These are phyloP conservation scores for Pleurotus giganteus DNA, from an alignment of 768 basidiomycete species.

Conservation along the genomic window DNA sequence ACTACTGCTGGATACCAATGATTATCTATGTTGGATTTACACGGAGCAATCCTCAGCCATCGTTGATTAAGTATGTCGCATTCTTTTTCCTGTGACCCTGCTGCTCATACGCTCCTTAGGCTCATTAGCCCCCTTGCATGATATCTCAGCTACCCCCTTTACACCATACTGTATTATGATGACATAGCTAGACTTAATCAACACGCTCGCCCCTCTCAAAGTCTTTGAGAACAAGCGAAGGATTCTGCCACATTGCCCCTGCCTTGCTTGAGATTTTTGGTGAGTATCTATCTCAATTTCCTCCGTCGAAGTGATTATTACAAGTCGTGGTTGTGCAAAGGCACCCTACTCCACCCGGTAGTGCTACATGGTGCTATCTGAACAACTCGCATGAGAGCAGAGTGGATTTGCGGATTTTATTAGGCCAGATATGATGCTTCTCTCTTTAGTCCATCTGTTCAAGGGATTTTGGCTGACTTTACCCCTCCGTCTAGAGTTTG, in stretches of 20 bases:
- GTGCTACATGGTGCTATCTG: slow-evolving; percentile 12
- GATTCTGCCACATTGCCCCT: not conserved
- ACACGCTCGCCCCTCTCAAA: not conserved
- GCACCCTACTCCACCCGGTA: slow-evolving; percentile 28
- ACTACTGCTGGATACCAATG: slow-evolving; percentile 95
- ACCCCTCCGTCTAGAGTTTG: too few relatives aligned
- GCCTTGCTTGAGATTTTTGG: slow-evolving; percentile 18
- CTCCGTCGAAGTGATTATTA: slow-evolving; percentile 50
- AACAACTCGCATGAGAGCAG: slow-evolving; percentile 38
- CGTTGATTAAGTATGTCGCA: slow-evolving; percentile 88
- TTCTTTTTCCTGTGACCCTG: not conserved
- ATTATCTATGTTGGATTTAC: slow-evolving; percentile 96
- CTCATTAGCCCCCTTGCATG: slow-evolving; percentile 92
- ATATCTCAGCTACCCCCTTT: slow-evolving; percentile 18
- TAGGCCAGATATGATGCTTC: slow-evolving; percentile 87
- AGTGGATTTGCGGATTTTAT: slow-evolving; percentile 57
- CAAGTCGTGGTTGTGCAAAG: slow-evolving; percentile 60
- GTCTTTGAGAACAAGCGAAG: not conserved
- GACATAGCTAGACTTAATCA: slow-evolving; percentile 25
- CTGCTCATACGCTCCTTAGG: slow-evolving; percentile 39
- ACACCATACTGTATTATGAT: slow-evolving; percentile 14
- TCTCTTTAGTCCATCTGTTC: slow-evolving; percentile 10
- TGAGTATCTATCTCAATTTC: slow-evolving; percentile 21
- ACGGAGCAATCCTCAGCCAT: slow-evolving; percentile 89
- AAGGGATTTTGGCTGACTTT: too few relatives aligned